Evolutionary conservation across 768 basidiomycete genomes (phyloP).

Genomic region (Nidula microcarpa): DNA sequence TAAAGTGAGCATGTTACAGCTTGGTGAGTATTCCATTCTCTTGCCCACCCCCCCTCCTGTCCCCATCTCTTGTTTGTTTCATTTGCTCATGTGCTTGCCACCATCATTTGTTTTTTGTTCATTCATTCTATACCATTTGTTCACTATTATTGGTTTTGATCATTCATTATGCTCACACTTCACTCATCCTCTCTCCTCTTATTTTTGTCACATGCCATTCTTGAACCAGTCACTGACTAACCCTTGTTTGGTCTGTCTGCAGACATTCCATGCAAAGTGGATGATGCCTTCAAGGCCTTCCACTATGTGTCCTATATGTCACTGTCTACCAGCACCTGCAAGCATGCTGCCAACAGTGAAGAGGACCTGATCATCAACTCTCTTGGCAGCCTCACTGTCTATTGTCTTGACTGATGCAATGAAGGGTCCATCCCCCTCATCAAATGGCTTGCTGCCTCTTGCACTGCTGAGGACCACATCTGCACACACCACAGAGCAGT

Average conservation of each 20-base stretch:
- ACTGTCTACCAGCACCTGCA: neutral
- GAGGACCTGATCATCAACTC: neutral
- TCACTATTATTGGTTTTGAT: too few relatives aligned
- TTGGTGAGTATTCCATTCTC: too few relatives aligned
- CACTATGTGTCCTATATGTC: neutral
- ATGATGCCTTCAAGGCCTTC: neutral
- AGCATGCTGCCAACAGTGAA: neutral
- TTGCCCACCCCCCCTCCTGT: too few relatives aligned
- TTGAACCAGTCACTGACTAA: neutral
- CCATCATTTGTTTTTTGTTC: too few relatives aligned
- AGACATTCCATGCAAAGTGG: neutral
- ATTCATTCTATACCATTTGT: too few relatives aligned
- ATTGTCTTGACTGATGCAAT: neutral
- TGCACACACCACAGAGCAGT: neutral
- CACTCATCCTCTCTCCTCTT: neutral
- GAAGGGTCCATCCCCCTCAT: neutral
- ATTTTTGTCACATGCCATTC: neutral
- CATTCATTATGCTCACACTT: neutral
- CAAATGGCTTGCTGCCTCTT: neutral
- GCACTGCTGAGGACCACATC: neutral
- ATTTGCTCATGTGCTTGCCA: too few relatives aligned
- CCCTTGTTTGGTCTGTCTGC: neutral
- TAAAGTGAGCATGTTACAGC: too few relatives aligned
- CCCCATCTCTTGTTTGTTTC: too few relatives aligned
- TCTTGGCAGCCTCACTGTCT: neutral